phyloP scores from a whole-genome alignment of 164 flowering plant species.

The Stephania cephalantha region DNA sequence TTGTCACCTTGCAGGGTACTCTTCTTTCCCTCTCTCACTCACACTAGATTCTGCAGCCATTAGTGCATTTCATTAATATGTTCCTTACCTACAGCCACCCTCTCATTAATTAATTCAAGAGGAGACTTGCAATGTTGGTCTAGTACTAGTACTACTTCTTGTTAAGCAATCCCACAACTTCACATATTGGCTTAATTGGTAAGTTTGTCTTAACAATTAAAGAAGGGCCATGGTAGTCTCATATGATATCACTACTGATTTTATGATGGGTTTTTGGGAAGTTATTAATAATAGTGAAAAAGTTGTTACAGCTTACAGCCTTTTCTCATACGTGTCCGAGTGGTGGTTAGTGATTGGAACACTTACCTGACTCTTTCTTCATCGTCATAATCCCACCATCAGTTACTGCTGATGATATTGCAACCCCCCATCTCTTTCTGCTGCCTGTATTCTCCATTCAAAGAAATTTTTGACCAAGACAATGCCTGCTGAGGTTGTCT shows the following conservation, averaged over 20 bases:
- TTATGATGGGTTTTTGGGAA: background rate
- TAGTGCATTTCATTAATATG: background rate
- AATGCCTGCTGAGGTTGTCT: background rate
- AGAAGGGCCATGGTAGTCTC: too few relatives aligned
- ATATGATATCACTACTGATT: background rate
- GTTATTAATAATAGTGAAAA: background rate
- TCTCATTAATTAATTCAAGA: background rate
- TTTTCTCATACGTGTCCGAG: background rate
- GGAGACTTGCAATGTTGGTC: background rate
- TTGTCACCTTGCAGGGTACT: background rate
- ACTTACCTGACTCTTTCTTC: background rate
- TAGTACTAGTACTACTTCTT: background rate
- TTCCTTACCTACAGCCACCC: background rate
- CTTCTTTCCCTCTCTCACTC: background rate
- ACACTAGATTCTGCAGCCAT: background rate
- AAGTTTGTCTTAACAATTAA: too few relatives aligned
- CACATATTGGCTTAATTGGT: background rate
- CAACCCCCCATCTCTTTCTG: background rate
- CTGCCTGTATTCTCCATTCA: background rate
- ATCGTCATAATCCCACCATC: background rate
- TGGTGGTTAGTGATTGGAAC: conserved; percentile 1
- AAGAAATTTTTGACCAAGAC: background rate
- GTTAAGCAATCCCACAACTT: background rate
- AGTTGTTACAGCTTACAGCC: background rate
- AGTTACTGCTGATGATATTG: background rate